These are phyloP conservation scores for Gymnopilus junonius DNA, from an alignment of 768 basidiomycete species.

Conservation along the genomic window DNA sequence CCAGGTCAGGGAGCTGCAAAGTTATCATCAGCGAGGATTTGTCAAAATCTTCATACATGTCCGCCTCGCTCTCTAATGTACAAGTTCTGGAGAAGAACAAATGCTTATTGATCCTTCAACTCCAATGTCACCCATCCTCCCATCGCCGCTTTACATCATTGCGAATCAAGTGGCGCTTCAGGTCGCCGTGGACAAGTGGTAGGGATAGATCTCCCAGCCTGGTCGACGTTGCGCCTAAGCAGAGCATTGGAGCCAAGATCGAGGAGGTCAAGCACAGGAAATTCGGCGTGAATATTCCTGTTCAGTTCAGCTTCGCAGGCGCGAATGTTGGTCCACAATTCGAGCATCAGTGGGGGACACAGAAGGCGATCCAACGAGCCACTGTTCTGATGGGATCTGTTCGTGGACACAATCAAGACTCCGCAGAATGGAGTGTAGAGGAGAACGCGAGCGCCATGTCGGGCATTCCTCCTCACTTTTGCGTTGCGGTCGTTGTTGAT, in stretches of 20 bases:
- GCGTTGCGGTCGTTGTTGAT: slow-evolving; percentile 15
- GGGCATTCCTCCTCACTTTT: slow-evolving; percentile 21
- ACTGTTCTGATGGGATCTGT: slow-evolving; percentile 19
- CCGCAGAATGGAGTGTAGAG: slow-evolving; percentile 20
- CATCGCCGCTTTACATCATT: slow-evolving; percentile 15
- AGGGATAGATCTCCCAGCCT: background rate
- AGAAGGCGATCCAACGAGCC: slow-evolving; percentile 13
- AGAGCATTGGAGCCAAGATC: slow-evolving; percentile 18
- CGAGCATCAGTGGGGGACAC: slow-evolving; percentile 8
- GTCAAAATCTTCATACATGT: slow-evolving; percentile 18
- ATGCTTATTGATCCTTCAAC: slow-evolving; percentile 17
- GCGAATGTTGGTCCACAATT: slow-evolving; percentile 14
- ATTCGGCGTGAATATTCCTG: slow-evolving; percentile 8
- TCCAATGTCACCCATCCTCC: slow-evolving; percentile 19
- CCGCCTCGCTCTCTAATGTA: slow-evolving; percentile 13
- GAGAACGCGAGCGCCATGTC: slow-evolving; percentile 19
- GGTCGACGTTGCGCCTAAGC: slow-evolving; percentile 16
- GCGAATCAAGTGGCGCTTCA: slow-evolving; percentile 17
- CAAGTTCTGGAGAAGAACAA: slow-evolving; percentile 18
- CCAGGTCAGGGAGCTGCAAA: background rate
- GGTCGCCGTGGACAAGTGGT: background rate
- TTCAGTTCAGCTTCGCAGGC: slow-evolving; percentile 13
- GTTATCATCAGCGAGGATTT: slow-evolving; percentile 18
- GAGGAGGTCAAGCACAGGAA: slow-evolving; percentile 14
- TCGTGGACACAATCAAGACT: slow-evolving; percentile 15